Percentiles rank a stretch among this genome's conserved stretches.
These are phyloP conservation scores for Wickerhamiella bombiphila DNA, from an alignment of 805 yeast species.

Conservation along the genomic window DNA sequence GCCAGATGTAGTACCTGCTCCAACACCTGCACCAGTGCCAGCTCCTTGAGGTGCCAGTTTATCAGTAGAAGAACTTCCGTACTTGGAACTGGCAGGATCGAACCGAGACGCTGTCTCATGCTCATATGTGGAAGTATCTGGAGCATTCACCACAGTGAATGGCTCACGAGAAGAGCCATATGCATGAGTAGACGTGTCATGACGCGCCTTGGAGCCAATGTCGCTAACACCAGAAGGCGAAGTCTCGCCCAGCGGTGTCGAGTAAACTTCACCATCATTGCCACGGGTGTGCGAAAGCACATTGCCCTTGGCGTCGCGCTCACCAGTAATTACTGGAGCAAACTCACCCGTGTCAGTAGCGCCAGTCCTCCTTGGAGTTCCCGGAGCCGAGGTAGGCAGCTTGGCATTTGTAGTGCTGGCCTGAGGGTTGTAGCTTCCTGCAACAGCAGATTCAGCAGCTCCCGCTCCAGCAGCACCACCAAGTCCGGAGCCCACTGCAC, in stretches of 20 bases:
- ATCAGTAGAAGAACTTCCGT: conserved; percentile 3
- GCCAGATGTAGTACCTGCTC: conserved; percentile 6
- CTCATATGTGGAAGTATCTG: no score
- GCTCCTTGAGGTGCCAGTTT: conserved; percentile 5
- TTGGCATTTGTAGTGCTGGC: no score
- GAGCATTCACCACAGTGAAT: no score
- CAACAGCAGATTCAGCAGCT: no score
- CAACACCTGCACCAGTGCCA: conserved; percentile 2
- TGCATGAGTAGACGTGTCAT: background rate
- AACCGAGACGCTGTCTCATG: conserved; percentile 10
- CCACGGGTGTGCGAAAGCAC: background rate
- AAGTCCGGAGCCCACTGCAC: no score
- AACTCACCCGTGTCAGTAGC: background rate
- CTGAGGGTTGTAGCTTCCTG: no score
- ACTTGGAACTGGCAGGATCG: conserved; percentile 10
- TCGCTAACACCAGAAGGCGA: background rate
- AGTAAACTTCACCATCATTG: background rate
- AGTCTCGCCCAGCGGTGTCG: no score
- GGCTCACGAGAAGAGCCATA: no score
- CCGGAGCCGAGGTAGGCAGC: background rate
- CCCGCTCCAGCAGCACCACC: no score
- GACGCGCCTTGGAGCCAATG: background rate
- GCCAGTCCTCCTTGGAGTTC: background rate
- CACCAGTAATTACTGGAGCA: conserved; percentile 1
- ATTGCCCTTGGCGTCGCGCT: conserved; percentile 1